A percentile compares a stretch with the other conserved stretches of the same genome.
Evolutionary conservation across 2,329 filamentous ascomycete genomes (phyloP).

Genomic region (Colletotrichum zoysiae): DNA sequence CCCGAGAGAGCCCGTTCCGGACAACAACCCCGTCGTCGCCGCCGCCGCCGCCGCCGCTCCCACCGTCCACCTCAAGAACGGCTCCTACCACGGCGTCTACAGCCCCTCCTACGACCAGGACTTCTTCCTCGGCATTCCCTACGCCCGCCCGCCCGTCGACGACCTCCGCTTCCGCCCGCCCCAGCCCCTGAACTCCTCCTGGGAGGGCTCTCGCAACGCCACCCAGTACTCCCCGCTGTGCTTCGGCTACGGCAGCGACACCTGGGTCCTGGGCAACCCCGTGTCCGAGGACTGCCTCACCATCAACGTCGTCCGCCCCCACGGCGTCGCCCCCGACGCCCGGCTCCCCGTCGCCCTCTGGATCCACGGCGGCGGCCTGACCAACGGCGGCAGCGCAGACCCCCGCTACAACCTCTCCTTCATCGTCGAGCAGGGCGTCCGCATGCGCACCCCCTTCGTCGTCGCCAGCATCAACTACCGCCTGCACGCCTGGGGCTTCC

Average conservation of each 20-base stretch:
- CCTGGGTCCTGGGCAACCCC: conserved; percentile 43
- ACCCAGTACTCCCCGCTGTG: conserved; percentile 62
- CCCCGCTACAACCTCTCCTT: conserved; percentile 71
- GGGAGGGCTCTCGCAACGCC: conserved; percentile 56
- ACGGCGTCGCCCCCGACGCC: conserved; percentile 48
- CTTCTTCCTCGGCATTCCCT: conserved; percentile 68
- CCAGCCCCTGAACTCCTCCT: conserved; percentile 61
- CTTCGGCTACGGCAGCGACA: conserved; percentile 62
- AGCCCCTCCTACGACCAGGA: conserved; percentile 60
- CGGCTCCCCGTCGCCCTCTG: conserved; percentile 70
- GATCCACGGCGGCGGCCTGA: conserved; percentile 63
- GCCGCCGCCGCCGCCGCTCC: conserved; percentile 19
- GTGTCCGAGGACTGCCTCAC: conserved; percentile 50
- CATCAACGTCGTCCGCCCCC: conserved; percentile 48
- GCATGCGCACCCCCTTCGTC: conserved; percentile 62
- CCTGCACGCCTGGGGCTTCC: conserved; percentile 64
- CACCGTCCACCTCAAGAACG: conserved; percentile 33
- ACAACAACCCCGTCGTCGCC: conserved; percentile 13
- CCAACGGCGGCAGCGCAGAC: conserved; percentile 50
- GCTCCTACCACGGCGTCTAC: conserved; percentile 57
- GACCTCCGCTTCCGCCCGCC: conserved; percentile 66
- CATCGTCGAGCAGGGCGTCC: conserved; percentile 64
- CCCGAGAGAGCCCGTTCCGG: conserved; percentile 28
- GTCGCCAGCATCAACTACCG: conserved; percentile 65
- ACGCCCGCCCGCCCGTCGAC: conserved; percentile 65